Evolutionary conservation across 495 filamentous ascomycete species (phyloP), one percentile per base, ranked within the genome.

Genomic region (Parathielavia hyrcaniae): DNA sequence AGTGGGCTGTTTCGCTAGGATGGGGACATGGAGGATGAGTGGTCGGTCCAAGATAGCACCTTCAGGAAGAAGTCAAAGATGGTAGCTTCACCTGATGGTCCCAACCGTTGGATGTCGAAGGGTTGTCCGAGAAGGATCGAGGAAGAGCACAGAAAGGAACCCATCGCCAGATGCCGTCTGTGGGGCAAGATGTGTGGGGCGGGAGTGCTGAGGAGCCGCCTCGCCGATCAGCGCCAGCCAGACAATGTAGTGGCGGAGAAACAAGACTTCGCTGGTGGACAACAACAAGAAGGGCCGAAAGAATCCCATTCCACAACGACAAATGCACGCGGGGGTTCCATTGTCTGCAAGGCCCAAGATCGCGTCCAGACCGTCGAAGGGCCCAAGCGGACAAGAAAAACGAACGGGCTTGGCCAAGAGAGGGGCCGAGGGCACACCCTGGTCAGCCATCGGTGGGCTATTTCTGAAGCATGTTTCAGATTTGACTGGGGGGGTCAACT

Each of bases 401-500:
- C n/a, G n/a, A n/a, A 40, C 23, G 45, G 48, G 32, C 48, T 50
- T 5, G 48, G 32, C 48, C 34, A 36, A 19, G 19, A 39, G 26
- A n/a, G n/a, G n/a, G n/a, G n/a, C n/a, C n/a, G n/a, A 50, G 34
- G 14, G 48, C n/a, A 19, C 32, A 50, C 50, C 50, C 41, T 45
- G 41, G 30, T 41, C 53, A 38, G 43, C 43, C 53, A 46, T 47
- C 49, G 16, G 19, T 62, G 64, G 61, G 66, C 59, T 68, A 66
- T 66, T 68, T 66, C 63, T 68, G 66, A 68, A 64, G 66, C 66
- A 66, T 58, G 66, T 68, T 68, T 68, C 66, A 68, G 66, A 64
- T 46, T 51, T 60, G 63, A 64, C 63, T 38, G 50, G 66, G 66
- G 50, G 66, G 66, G 59, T 59, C 10, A n/a, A n/a, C 20, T 34